phyloP scores from a whole-genome alignment of 495 filamentous ascomycete genomes.

The Neurospora sp. region DNA sequence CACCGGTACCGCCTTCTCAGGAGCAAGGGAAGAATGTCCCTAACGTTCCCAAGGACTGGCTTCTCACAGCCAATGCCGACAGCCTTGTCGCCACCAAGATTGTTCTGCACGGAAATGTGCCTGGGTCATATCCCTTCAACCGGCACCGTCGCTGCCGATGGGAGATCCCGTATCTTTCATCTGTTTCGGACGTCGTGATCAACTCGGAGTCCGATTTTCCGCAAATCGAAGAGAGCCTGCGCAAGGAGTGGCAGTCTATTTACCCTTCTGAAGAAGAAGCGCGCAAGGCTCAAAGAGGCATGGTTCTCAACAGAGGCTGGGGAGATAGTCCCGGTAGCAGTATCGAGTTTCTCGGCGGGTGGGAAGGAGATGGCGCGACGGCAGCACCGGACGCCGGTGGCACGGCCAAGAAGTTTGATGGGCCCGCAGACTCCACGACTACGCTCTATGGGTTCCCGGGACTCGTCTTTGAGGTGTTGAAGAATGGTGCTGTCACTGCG shows the following conservation, averaged over 20 bases:
- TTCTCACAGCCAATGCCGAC: conserved; percentile 33
- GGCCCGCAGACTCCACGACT: conserved; percentile 62
- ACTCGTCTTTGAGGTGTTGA: conserved; percentile 87
- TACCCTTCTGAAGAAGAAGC: conserved; percentile 54
- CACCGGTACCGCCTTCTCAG: conserved; percentile 52
- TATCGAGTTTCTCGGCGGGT: conserved; percentile 78
- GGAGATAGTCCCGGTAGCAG: conserved; percentile 88
- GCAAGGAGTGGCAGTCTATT: conserved; percentile 59
- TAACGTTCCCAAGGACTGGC: conserved; percentile 23
- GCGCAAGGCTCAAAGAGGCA: conserved; percentile 56
- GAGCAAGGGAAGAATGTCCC: conserved; percentile 4
- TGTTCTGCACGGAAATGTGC: conserved; percentile 85
- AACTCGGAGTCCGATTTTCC: conserved; percentile 73
- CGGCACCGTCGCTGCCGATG: conserved; percentile 83
- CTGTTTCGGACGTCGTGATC: conserved; percentile 23
- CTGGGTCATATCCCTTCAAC: conserved; percentile 94
- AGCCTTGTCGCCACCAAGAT: conserved; percentile 80
- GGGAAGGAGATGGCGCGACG: conserved; percentile 60
- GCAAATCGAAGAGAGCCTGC: conserved; percentile 54
- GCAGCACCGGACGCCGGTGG: conserved; percentile 23
- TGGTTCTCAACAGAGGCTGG: conserved; percentile 84
- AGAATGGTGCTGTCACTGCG: conserved; percentile 80
- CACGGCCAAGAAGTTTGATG: conserved; percentile 16
- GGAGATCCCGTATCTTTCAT: conserved; percentile 55
- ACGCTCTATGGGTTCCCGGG: conserved; percentile 92